Base-by-base conservation (phyloP, 768 basidiomycete species). In the Leccinum disarticulatum region DNA sequence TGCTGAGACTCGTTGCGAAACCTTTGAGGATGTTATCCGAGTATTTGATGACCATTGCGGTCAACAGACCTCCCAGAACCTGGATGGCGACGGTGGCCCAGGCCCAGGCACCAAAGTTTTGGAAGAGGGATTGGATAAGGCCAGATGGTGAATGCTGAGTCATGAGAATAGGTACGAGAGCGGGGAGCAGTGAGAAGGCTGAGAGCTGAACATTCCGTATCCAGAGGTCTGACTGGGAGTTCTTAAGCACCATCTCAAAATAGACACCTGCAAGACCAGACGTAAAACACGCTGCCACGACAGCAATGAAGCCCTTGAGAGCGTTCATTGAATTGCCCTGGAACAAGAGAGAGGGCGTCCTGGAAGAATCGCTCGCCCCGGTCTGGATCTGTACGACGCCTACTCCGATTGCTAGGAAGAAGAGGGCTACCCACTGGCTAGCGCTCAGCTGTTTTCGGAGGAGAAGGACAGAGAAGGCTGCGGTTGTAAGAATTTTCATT, bases 231-330 rank as follows among this genome's bases (percentile, higher is more conserved):
- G 87, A 82, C 65, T 87, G 87, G 3, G 91, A 90, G 66, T 89
- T 88, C 78, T 96, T 98, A 64, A 95, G 79, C 36, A 95, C 94
- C 90, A 96, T 95, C 77, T 98, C 96, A 66, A 98, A 98, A 77
- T 98, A 98, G 28, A 98, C 95, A 6, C 95, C 95, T 0, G 95
- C 95, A 49, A 98, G 85, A 27, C 96, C 96, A 0, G 94, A 96
- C 0, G 95, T 97, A 71, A 96, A 86, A 77, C 96, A 98, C 0
- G 96, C 95, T 14, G 88, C 85, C 7, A 85, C 81, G 54, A 98
- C 95, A 1, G 96, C 96, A 52, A 90, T 69, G 75, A 98, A 95
- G 0, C 96, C 96, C 62, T 86, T 93, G 61, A 89, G 71, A 9
- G 88, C 85, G 62, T 87, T 83, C 93, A 97, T 95, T 36, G 82